Evolutionary conservation across 1,284 basidiomycete genomes (phyloP).

Genomic region (Ceratobasidium sp.): DNA sequence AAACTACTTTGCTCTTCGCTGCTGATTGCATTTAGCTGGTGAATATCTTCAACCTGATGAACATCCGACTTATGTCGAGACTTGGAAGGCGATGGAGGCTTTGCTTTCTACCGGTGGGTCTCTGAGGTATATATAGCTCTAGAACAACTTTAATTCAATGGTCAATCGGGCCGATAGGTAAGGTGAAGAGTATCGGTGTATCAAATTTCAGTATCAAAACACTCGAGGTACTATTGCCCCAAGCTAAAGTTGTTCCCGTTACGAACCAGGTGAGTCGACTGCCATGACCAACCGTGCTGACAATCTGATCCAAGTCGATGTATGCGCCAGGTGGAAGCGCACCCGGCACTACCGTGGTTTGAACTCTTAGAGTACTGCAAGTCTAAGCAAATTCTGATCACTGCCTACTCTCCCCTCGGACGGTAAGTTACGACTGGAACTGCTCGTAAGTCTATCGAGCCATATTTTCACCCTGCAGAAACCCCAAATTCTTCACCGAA

Average conservation of each 20-base stretch:
- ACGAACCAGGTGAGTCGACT: conserved; percentile 68
- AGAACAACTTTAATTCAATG: no score
- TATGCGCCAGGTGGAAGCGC: conserved; percentile 65
- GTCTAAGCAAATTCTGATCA: conserved; percentile 77
- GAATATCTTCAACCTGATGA: conserved; percentile 63
- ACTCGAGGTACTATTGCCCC: conserved; percentile 47
- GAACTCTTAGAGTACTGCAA: conserved; percentile 74
- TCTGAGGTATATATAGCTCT: no score
- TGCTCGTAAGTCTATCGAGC: no score
- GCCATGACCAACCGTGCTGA: background rate
- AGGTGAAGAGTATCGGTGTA: conserved; percentile 54
- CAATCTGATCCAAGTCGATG: no score
- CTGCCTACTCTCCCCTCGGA: conserved; percentile 86
- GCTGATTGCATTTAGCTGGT: background rate
- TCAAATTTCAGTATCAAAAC: conserved; percentile 54
- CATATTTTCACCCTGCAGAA: no score
- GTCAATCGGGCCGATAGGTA: background rate
- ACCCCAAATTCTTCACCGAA: conserved; percentile 12
- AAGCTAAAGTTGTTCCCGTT: conserved; percentile 66
- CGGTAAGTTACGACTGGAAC: conserved; percentile 50
- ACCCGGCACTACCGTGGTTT: conserved; percentile 78
- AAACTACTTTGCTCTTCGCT: conserved; percentile 45
- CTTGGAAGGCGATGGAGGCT: conserved; percentile 57
- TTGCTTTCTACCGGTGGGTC: conserved; percentile 48
- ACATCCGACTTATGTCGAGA: conserved; percentile 55